These are phyloP conservation scores for Cladophialophora chaetospira DNA, from an alignment of 2,329 filamentous ascomycete genomes.

Conservation along the genomic window DNA sequence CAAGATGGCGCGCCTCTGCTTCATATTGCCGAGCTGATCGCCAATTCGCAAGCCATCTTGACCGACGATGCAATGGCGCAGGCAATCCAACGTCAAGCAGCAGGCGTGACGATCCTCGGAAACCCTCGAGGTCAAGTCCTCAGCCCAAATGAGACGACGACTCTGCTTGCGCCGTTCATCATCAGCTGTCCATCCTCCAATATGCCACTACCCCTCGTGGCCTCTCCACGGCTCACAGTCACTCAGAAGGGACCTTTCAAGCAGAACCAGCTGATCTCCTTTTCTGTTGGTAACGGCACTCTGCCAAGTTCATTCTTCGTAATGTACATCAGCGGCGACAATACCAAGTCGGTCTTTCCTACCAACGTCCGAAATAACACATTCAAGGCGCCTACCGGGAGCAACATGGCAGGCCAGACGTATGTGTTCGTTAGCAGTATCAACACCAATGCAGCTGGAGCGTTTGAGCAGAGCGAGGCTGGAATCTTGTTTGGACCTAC, in stretches of 20 bases:
- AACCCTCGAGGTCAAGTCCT: neutral
- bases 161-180: neutral
- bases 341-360: neutral
- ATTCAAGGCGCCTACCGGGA: neutral
- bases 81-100: neutral
- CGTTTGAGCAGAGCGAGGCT: neutral
- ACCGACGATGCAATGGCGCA: neutral
- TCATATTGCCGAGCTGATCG: neutral
- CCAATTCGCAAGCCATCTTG: neutral
- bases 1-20: neutral
- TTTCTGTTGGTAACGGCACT: neutral
- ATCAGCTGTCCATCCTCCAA: neutral
- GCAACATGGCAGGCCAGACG: neutral
- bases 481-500: neutral
- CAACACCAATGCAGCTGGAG: neutral
- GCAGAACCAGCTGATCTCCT: neutral
- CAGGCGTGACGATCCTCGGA: neutral
- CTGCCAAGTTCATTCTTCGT: neutral
- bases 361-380: neutral
- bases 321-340: neutral
- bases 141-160: neutral
- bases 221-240: neutral
- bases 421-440: neutral
- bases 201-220: neutral
- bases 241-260: neutral